A percentile compares a stretch with the other conserved stretches of the same genome.
Conservation (phyloP, 2,329 filamentous ascomycete species). For the Epichloe aotearoae region DNA sequence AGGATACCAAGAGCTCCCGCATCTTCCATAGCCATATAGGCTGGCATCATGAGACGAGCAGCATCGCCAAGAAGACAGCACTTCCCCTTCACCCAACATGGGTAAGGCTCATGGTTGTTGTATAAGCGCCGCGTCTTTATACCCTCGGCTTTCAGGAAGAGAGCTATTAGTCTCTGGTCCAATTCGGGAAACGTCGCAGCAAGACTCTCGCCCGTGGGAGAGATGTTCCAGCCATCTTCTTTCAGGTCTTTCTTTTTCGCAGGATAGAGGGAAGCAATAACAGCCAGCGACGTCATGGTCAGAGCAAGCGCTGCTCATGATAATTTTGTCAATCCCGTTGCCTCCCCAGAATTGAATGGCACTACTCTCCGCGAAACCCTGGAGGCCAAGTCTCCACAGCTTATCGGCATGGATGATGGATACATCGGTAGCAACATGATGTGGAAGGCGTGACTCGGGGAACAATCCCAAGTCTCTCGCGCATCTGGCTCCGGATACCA, state of each 20-base stretch:
- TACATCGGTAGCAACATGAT: slow-evolving; percentile 46
- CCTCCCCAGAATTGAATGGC: slow-evolving; percentile 56
- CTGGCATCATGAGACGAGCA: slow-evolving; percentile 37
- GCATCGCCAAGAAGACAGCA: slow-evolving; percentile 30
- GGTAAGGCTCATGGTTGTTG: slow-evolving; percentile 30
- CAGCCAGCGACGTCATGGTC: slow-evolving; percentile 45
- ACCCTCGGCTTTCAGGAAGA: slow-evolving; percentile 44
- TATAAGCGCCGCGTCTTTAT: slow-evolving; percentile 47
- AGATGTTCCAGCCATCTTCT: slow-evolving; percentile 40
- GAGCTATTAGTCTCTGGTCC: slow-evolving; percentile 37
- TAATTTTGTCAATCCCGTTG: slow-evolving; percentile 47
- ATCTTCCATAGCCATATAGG: slow-evolving; percentile 53
- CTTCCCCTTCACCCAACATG: slow-evolving; percentile 31
- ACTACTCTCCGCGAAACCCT: slow-evolving; percentile 40
- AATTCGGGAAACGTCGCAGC: slow-evolving; percentile 43
- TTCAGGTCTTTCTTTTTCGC: slow-evolving; percentile 42
- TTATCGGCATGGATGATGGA: slow-evolving; percentile 44
- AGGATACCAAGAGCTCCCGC: slow-evolving; percentile 45
- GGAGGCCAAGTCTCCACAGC: slow-evolving; percentile 38
- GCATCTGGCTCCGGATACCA: slow-evolving; percentile 46
- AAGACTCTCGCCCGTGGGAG: slow-evolving; percentile 38
- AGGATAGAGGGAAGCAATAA: slow-evolving; percentile 58
- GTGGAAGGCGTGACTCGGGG: slow-evolving; percentile 39
- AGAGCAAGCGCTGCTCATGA: slow-evolving; percentile 52
- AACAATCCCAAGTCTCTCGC: slow-evolving; percentile 39